Evolutionary conservation across 129 eudicot species (phyloP), one percentile per base, ranked within the genome.

Genomic region (Scalesia atractyloides): DNA sequence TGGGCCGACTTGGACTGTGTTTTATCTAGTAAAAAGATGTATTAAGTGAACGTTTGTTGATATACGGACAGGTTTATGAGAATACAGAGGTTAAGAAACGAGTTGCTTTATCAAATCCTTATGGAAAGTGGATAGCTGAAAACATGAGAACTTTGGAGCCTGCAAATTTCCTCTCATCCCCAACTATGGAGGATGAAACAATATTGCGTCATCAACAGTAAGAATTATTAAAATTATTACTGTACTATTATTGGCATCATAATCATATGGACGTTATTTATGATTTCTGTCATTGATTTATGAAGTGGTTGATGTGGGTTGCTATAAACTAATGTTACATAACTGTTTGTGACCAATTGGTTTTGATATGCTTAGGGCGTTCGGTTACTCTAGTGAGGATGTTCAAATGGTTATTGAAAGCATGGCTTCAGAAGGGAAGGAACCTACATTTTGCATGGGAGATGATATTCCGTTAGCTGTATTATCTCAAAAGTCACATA

Each of bases 371-470:
- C 76, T 69, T 75, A 95, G 99, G 96, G 99, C 99, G 26, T 87
- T 51, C 71, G 99, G 99, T 46, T 95, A 95, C 86, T 95, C 99
- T 34, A 95, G 96, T 80, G 99, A 95, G 83, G 99, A 95, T 79
- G 99, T 95, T 49, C 99, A 95, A 77, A 95, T 95, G 99, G 87
- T 95, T 72, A 95, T 95, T 67, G 99, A 95, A 79, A 70, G 86
- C 66, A 95, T 95, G 99, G 99, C 99, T 77, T 57, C 97, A 34
- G 97, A 95, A 83, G 99, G 97, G 64, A 95, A 94, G 86, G 99
- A 94, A 74, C 97, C 97, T 60, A 94, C 99, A 19, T 94, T 94
- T 79, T 94, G 99, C 93, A 94, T 94, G 99, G 99, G 99, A 59
- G 99, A 94, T 80, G 99, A 94, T 86, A 86, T 78, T 82, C 99